Evolutionary conservation across 2,329 filamentous ascomycete genomes (phyloP).

Genomic region (Colletotrichum graminicola): DNA sequence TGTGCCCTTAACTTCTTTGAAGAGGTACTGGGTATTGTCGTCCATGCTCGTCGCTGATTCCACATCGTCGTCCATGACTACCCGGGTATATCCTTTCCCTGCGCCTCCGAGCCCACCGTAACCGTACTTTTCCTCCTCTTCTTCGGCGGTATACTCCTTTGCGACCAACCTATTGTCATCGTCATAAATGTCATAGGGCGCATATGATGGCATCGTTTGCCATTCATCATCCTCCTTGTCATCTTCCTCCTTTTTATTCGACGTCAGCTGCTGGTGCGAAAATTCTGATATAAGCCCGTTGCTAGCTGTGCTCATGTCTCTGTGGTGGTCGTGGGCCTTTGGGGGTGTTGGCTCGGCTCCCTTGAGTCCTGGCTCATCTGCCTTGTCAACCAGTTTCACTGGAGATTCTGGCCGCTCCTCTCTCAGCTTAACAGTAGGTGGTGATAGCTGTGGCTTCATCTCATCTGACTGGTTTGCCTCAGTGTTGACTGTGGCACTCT

Average conservation of each 20-base stretch:
- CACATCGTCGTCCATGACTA: slow-evolving; percentile 95
- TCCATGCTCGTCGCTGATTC: slow-evolving; percentile 96
- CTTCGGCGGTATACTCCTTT: slow-evolving; percentile 78
- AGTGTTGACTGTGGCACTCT: not conserved
- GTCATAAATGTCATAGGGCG: slow-evolving; percentile 94
- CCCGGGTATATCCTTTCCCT: slow-evolving; percentile 93
- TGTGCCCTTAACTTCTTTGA: slow-evolving; percentile 77
- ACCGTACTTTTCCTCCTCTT: slow-evolving; percentile 75
- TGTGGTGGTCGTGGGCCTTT: slow-evolving; percentile 20
- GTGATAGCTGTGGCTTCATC: not conserved
- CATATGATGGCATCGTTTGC: slow-evolving; percentile 95
- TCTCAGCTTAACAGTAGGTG: slow-evolving; percentile 1
- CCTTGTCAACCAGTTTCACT: slow-evolving; percentile 33
- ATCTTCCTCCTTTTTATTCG: slow-evolving; percentile 65
- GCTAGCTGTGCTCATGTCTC: slow-evolving; percentile 57
- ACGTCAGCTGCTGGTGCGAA: slow-evolving; percentile 85
- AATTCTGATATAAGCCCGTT: slow-evolving; percentile 76
- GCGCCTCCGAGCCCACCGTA: slow-evolving; percentile 88
- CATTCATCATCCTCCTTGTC: slow-evolving; percentile 77
- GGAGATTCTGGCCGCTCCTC: slow-evolving; percentile 22
- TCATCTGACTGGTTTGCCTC: not conserved
- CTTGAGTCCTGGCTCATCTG: slow-evolving; percentile 39
- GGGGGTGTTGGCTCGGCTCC: slow-evolving; percentile 6
- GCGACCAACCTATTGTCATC: slow-evolving; percentile 91
- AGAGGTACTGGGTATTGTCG: slow-evolving; percentile 95